These are phyloP conservation scores for Helenozyma rhizophorensis DNA, from an alignment of 805 yeast species.

Conservation along the genomic window DNA sequence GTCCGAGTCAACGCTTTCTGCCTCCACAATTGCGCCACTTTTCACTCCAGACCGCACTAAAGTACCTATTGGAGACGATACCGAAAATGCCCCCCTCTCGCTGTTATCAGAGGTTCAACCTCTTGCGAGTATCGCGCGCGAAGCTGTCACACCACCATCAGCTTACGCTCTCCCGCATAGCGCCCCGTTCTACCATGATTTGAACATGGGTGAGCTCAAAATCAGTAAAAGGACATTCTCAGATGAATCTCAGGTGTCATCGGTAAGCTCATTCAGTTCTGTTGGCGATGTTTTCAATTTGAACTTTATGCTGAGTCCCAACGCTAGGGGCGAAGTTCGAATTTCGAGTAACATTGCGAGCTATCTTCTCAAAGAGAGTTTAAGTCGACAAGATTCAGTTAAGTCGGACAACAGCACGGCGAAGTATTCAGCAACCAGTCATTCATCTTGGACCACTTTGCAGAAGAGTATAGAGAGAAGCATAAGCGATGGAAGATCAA, in stretches of 20 bases:
- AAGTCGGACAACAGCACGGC: neutral
- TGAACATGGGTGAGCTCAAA: constrained; percentile 12
- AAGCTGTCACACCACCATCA: too few relatives aligned
- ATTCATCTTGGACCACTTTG: too few relatives aligned
- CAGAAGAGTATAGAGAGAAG: too few relatives aligned
- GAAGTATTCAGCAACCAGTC: too few relatives aligned
- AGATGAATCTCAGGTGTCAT: constrained; percentile 34
- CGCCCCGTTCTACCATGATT: constrained; percentile 7
- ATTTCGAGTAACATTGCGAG: constrained; percentile 8
- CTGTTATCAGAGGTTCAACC: too few relatives aligned
- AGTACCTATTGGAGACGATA: too few relatives aligned
- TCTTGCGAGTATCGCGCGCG: too few relatives aligned
- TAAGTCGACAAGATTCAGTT: constrained; percentile 2
- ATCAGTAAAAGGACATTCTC: constrained; percentile 27
- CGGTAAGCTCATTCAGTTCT: constrained; percentile 35
- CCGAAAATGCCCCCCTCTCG: too few relatives aligned
- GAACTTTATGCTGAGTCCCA: constrained; percentile 11
- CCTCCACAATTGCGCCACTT: too few relatives aligned
- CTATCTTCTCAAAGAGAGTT: constrained; percentile 1
- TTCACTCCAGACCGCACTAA: too few relatives aligned
- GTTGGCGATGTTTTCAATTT: constrained; percentile 23
- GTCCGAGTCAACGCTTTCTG: too few relatives aligned
- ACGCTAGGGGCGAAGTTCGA: constrained; percentile 8
- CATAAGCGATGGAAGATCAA: too few relatives aligned
- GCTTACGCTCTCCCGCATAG: constrained; percentile 5